A percentile compares a stretch with the other conserved stretches of the same genome.
phyloP scores from a whole-genome alignment of 108 stramenopile genomes.

The Skeletonema marinoi region DNA sequence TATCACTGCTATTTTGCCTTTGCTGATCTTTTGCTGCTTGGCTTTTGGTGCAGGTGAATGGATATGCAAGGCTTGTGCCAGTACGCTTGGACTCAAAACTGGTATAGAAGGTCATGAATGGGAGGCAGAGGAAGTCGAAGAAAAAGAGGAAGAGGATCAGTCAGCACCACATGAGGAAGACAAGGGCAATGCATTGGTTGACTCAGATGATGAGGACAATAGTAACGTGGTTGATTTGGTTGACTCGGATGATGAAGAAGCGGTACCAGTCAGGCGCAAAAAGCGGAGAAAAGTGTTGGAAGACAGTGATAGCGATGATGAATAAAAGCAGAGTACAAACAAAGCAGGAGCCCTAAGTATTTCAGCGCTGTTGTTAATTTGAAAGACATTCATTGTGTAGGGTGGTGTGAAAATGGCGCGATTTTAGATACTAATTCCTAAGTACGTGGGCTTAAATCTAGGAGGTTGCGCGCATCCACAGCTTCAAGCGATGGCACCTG shows the following conservation, averaged over 20 bases:
- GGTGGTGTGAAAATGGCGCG: neutral
- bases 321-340: neutral
- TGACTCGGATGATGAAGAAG: neutral
- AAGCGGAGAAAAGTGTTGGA: conserved; percentile 4
- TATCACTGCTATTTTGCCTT: neutral
- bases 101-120: conserved; percentile 57
- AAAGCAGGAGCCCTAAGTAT: too few relatives aligned
- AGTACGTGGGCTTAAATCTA: too few relatives aligned
- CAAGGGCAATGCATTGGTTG: neutral
- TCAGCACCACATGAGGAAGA: neutral
- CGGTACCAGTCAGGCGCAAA: neutral
- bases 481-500: too few relatives aligned
- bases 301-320: conserved; percentile 13
- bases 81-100: conserved; percentile 28
- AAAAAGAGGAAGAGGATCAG: neutral
- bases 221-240: too few relatives aligned
- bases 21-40: neutral
- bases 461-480: too few relatives aligned
- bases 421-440: neutral
- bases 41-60: conserved; percentile 51
- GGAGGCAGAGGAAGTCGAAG: conserved; percentile 1
- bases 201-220: conserved; percentile 17
- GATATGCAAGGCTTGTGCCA: conserved; percentile 67
- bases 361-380: too few relatives aligned
- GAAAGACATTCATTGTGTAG: too few relatives aligned